Percentiles rank a stretch among this genome's conserved stretches.
phyloP scores from a whole-genome alignment of 768 basidiomycete species.

The Rhodotorula sphaerocarpa region DNA sequence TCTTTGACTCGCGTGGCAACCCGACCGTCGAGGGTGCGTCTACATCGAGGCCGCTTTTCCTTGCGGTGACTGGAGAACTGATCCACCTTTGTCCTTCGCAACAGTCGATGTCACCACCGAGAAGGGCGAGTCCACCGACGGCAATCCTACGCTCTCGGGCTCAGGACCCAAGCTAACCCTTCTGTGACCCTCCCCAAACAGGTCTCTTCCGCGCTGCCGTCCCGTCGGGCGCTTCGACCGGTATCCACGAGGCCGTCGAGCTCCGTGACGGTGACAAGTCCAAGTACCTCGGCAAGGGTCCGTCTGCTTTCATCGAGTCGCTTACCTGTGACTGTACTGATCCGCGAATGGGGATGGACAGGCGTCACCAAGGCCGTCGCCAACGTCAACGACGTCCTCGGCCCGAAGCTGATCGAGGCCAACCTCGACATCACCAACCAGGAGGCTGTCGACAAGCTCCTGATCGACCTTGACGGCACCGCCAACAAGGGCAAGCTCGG shows the following conservation, averaged over 20 bases:
- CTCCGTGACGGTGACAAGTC: slow-evolving; percentile 92
- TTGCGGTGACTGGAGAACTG: no score
- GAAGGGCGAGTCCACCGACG: slow-evolving; percentile 38
- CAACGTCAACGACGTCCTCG: slow-evolving; percentile 88
- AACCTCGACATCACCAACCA: slow-evolving; percentile 77
- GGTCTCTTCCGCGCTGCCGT: slow-evolving; percentile 90
- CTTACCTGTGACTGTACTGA: slow-evolving; percentile 2
- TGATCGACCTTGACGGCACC: slow-evolving; percentile 95
- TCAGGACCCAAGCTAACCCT: no score
- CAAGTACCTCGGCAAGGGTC: slow-evolving; percentile 92
- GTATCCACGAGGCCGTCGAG: slow-evolving; percentile 96
- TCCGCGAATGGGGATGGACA: slow-evolving; percentile 40
- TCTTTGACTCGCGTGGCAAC: slow-evolving; percentile 99
- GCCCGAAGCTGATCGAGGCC: slow-evolving; percentile 75
- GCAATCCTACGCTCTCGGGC: not conserved
- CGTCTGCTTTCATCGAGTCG: not conserved
- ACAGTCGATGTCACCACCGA: slow-evolving; percentile 38
- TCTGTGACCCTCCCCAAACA: slow-evolving; percentile 43
- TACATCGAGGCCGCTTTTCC: accelerated
- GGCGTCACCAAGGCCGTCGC: slow-evolving; percentile 88
- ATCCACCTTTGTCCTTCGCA: not conserved
- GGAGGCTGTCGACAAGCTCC: slow-evolving; percentile 92
- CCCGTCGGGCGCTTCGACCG: slow-evolving; percentile 96
- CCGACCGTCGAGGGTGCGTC: slow-evolving; percentile 47
- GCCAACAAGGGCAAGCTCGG: slow-evolving; percentile 99